phyloP scores from a whole-genome alignment of 2,329 filamentous ascomycete species.

The Neofusicoccum laricinum region DNA sequence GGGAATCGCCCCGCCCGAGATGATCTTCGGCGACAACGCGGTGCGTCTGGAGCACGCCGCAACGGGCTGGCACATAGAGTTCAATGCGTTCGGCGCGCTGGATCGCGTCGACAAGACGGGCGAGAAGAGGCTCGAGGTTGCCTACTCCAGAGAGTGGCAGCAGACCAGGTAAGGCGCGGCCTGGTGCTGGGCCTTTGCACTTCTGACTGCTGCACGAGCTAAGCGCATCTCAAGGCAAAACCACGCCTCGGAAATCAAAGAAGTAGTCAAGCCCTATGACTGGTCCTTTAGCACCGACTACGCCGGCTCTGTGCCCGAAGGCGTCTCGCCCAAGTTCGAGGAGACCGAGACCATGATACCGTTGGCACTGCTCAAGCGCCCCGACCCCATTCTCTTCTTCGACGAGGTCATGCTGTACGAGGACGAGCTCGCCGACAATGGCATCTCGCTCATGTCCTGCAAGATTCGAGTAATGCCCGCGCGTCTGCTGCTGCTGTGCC shows the following conservation, averaged over 20 bases:
- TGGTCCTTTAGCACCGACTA: conserved; percentile 97
- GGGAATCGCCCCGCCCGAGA: conserved; percentile 87
- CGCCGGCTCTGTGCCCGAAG: conserved; percentile 60
- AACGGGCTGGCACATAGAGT: conserved; percentile 74
- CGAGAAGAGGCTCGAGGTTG: conserved; percentile 84
- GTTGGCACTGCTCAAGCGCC: conserved; percentile 78
- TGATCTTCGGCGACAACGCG: conserved; percentile 98
- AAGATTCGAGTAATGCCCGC: conserved; percentile 93
- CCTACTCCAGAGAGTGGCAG: conserved; percentile 88
- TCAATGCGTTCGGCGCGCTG: conserved; percentile 83
- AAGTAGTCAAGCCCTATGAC: conserved; percentile 93
- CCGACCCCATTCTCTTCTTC: conserved; percentile 94
- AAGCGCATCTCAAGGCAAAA: conserved; percentile 58
- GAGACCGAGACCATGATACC: conserved; percentile 63
- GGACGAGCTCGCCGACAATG: conserved; percentile 96
- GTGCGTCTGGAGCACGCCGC: conserved; percentile 71
- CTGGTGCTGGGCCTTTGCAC: background rate
- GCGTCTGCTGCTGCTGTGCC: conserved; percentile 76
- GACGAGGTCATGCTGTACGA: conserved; percentile 96
- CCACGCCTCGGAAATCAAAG: conserved; percentile 80
- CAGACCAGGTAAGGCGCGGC: conserved; percentile 56
- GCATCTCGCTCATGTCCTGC: conserved; percentile 83
- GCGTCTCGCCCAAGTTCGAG: conserved; percentile 33
- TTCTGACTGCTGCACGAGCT: background rate
- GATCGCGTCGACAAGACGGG: conserved; percentile 94